phyloP scores from a whole-genome alignment of 31 red algal species.

The Porphyra umbilicalis region DNA sequence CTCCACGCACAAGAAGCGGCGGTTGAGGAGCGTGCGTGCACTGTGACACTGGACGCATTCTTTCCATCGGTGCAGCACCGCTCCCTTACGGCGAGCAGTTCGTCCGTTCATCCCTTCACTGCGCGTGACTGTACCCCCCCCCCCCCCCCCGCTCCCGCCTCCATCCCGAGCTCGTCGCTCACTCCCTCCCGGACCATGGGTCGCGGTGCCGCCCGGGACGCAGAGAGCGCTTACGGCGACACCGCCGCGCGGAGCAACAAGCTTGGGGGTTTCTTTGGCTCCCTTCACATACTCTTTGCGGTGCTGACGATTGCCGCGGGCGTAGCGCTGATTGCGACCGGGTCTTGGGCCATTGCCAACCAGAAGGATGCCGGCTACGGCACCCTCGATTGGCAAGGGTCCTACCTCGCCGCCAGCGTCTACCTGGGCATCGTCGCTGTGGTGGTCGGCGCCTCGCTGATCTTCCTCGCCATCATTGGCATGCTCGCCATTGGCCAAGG shows the following conservation, averaged over 20 bases:
- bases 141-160: too few relatives aligned
- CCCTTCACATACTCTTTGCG: not conserved
- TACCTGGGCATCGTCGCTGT: not conserved
- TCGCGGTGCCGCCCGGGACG: not conserved
- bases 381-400: not conserved
- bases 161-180: too few relatives aligned
- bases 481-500: not conserved
- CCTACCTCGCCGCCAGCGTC: not conserved
- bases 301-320: not conserved
- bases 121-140: too few relatives aligned
- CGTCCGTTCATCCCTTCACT: not conserved
- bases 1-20: too few relatives aligned
- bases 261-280: not conserved
- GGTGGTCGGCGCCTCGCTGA: not conserved
- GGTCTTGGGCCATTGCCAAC: not conserved
- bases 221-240: not conserved
- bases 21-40: too few relatives aligned
- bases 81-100: too few relatives aligned
- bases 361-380: not conserved
- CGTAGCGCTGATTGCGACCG: not conserved
- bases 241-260: not conserved
- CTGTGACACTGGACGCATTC: too few relatives aligned
- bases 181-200: not conserved
- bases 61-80: too few relatives aligned
- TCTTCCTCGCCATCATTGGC: not conserved